Evolutionary conservation across 768 basidiomycete genomes (phyloP).

Genomic region (Calocera viscosa): DNA sequence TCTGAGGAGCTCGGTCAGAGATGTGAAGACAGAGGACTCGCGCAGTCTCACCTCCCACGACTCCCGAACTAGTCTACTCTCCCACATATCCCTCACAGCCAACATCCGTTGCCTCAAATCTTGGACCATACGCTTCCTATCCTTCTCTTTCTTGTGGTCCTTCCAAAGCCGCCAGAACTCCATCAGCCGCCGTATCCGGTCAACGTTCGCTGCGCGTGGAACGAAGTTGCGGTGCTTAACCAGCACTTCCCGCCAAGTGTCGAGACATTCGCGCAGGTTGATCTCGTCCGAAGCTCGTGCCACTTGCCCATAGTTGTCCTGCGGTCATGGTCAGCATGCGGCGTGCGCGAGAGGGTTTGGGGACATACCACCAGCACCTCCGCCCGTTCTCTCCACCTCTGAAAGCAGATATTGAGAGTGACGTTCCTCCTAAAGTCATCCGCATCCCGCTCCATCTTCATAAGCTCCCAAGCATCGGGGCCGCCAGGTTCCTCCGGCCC

Average conservation of each 20-base stretch:
- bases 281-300: constrained; percentile 54
- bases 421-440: constrained; percentile 52
- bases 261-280: constrained; percentile 44
- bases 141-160: constrained; percentile 39
- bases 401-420: constrained; percentile 58
- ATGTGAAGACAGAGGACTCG: constrained; percentile 6
- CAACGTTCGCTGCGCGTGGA: constrained; percentile 34
- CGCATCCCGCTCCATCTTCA: constrained; percentile 44
- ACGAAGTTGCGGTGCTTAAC: constrained; percentile 31
- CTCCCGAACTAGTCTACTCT: constrained; percentile 41
- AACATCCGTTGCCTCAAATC: constrained; percentile 65
- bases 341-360: constrained; percentile 6
- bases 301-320: constrained; percentile 66
- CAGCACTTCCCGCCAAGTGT: constrained; percentile 45
- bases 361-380: constrained; percentile 59
- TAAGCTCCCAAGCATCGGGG: constrained; percentile 1
- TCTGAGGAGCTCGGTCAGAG: constrained; percentile 17
- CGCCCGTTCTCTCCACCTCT: constrained; percentile 59
- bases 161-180: constrained; percentile 43
- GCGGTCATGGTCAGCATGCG: constrained; percentile 16
- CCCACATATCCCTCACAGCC: constrained; percentile 43
- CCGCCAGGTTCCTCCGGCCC: constrained; percentile 10
- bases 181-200: constrained; percentile 36
- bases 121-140: constrained; percentile 48
- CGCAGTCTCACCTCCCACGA: constrained; percentile 28